Conservation (phyloP, 176 grass and related monocot species). For the Hsuehochloa calcarea region DNA sequence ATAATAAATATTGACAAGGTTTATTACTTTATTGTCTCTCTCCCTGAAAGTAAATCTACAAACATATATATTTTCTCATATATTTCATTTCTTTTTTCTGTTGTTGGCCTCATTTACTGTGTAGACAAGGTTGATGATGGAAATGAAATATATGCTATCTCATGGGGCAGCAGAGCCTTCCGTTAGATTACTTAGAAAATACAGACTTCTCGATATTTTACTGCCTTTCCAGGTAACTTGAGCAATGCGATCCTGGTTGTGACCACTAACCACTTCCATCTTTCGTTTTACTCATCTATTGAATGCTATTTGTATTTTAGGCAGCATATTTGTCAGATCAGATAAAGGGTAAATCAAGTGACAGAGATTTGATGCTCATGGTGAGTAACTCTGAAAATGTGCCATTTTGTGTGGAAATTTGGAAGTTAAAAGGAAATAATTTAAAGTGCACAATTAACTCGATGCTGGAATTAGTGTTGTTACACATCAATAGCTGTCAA, state of each 20-base stretch:
- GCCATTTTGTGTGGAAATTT: constrained; percentile 15
- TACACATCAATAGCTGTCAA: not conserved
- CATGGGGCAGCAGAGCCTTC: constrained; percentile 79
- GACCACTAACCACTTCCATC: not conserved
- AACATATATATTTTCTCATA: not conserved
- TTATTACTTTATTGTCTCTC: constrained; percentile 16
- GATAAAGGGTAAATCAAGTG: constrained; percentile 41
- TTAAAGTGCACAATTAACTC: not conserved
- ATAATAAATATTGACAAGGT: constrained; percentile 60
- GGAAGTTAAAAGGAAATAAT: constrained; percentile 11
- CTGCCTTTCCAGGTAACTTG: constrained; percentile 84
- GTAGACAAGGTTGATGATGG: constrained; percentile 67
- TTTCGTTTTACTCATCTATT: constrained; percentile 22
- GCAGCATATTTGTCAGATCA: constrained; percentile 80
- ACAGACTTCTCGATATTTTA: constrained; percentile 76
- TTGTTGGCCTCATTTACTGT: constrained; percentile 35
- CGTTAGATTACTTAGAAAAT: constrained; percentile 70
- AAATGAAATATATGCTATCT: constrained; percentile 82
- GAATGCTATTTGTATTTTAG: constrained; percentile 57
- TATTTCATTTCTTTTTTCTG: constrained; percentile 8
- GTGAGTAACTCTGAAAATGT: constrained; percentile 48
- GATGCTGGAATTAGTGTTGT: not conserved
- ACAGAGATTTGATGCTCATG: constrained; percentile 71
- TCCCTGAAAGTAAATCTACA: constrained; percentile 21
- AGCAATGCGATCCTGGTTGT: not conserved